Percentiles rank a stretch among this genome's conserved stretches.
These are phyloP conservation scores for Cladosporium sp. DNA, from an alignment of 2,329 filamentous ascomycete species.

Conservation along the genomic window DNA sequence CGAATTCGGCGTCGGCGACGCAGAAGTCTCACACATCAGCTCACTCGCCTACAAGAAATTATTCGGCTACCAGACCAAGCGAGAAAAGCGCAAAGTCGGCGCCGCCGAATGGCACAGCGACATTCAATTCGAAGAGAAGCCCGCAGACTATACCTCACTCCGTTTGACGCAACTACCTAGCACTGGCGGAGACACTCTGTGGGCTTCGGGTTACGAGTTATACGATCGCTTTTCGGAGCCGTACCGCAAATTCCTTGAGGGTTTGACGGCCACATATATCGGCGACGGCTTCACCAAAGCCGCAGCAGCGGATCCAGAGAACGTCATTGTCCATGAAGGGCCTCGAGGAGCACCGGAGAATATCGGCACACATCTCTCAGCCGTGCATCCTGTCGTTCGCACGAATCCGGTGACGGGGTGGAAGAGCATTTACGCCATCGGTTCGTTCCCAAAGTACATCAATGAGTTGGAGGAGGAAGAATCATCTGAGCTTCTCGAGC, in stretches of 20 bases:
- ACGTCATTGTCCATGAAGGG: conserved; percentile 23
- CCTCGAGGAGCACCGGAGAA: conserved; percentile 43
- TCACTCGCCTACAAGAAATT: conserved; percentile 33
- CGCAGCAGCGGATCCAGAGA: conserved; percentile 41
- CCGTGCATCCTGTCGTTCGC: conserved; percentile 48
- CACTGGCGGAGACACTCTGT: conserved; percentile 56
- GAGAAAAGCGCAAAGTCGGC: conserved; percentile 25
- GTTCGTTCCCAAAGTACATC: conserved; percentile 51
- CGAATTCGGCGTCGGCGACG: conserved; percentile 35
- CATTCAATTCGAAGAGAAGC: conserved; percentile 38
- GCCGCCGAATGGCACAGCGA: conserved; percentile 47
- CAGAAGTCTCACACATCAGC: conserved; percentile 37
- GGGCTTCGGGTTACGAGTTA: conserved; percentile 63
- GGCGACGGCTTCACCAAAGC: conserved; percentile 21
- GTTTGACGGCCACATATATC: conserved; percentile 51
- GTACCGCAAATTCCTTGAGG: conserved; percentile 55
- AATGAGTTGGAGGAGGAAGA: conserved; percentile 43
- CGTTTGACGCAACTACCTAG: conserved; percentile 52
- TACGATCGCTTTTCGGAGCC: conserved; percentile 59
- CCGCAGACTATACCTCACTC: conserved; percentile 55
- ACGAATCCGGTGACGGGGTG: conserved; percentile 59
- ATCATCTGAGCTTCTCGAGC: conserved; percentile 21
- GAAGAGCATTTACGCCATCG: conserved; percentile 57
- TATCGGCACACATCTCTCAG: conserved; percentile 38
- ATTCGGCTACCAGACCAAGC: conserved; percentile 28